Conservation (phyloP, 179 eudicot species). For the Beta corolliflora region DNA sequence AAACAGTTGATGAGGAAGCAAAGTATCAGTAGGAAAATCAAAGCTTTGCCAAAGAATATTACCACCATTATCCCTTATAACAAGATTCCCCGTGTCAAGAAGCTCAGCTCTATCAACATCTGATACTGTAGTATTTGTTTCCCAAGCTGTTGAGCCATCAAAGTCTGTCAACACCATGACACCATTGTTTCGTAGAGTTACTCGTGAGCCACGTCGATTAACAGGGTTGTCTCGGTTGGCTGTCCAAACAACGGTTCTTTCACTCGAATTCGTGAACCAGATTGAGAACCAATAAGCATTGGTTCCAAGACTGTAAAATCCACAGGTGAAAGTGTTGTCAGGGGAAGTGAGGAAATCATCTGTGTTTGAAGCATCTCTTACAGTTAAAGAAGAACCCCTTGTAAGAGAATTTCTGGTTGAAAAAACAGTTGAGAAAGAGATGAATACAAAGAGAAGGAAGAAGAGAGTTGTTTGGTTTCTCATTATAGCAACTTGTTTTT, state of each 20-base stretch:
- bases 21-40: slow-evolving; percentile 70
- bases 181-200: slow-evolving; percentile 41
- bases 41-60: slow-evolving; percentile 68
- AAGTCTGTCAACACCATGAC: slow-evolving; percentile 43
- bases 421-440: slow-evolving; percentile 9
- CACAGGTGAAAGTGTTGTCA: slow-evolving; percentile 53
- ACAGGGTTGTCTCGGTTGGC: slow-evolving; percentile 64
- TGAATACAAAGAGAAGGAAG: slow-evolving; percentile 11
- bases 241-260: slow-evolving; percentile 51
- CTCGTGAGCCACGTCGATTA: slow-evolving; percentile 43
- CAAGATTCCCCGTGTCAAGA: slow-evolving; percentile 55
- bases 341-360: slow-evolving; percentile 42
- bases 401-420: slow-evolving; percentile 25
- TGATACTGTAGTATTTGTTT: slow-evolving; percentile 43
- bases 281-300: slow-evolving; percentile 59
- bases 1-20: slow-evolving; percentile 54
- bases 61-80: slow-evolving; percentile 39
- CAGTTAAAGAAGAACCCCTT: slow-evolving; percentile 45
- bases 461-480: slow-evolving; percentile 10
- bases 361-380: slow-evolving; percentile 34
- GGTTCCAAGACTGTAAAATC: slow-evolving; percentile 41
- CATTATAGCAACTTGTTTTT: slow-evolving; percentile 16
- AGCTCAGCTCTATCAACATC: slow-evolving; percentile 42
- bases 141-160: slow-evolving; percentile 54
- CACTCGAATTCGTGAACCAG: slow-evolving; percentile 54